These are phyloP conservation scores for Plasmodium yoelii DNA, from an alignment of 169 alveolate species.

Conservation along the genomic window DNA sequence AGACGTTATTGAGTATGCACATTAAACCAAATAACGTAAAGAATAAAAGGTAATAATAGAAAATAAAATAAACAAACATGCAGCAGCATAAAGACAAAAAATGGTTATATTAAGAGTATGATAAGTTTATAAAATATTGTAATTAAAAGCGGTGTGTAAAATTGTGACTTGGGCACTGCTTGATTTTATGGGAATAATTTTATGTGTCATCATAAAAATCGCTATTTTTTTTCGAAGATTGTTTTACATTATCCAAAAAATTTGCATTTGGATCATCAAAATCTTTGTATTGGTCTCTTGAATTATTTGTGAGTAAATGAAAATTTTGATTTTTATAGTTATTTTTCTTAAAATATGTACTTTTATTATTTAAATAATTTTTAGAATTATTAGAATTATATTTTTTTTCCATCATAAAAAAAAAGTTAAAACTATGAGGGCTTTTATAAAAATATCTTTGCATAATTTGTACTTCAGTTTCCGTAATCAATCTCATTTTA, in stretches of 20 bases:
- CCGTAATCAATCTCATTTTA: conserved; percentile 62
- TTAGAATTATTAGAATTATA: conserved; percentile 18
- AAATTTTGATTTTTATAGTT: conserved; percentile 53
- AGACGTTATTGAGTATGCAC: no score
- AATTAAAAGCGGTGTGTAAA: no score
- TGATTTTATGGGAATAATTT: background rate
- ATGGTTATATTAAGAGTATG: no score
- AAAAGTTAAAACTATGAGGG: conserved; percentile 69
- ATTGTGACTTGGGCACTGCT: no score
- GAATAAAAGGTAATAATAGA: no score
- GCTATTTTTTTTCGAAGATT: conserved; percentile 12
- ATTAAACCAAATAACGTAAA: no score
- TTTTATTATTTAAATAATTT: conserved; percentile 22
- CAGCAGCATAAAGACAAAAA: no score
- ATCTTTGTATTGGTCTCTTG: conserved; percentile 52
- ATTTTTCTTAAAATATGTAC: conserved; percentile 20
- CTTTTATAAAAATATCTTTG: conserved; percentile 43
- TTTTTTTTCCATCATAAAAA: conserved; percentile 73
- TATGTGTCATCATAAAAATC: conserved; percentile 67
- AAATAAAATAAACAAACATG: no score
- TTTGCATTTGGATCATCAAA: conserved; percentile 48
- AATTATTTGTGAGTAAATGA: conserved; percentile 19
- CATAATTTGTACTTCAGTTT: conserved; percentile 69
- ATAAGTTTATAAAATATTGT: no score
- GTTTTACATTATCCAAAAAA: conserved; percentile 53